Evolutionary conservation across 169 alveolate genomes (phyloP).

Genomic region (Amoebophrya sp.): DNA sequence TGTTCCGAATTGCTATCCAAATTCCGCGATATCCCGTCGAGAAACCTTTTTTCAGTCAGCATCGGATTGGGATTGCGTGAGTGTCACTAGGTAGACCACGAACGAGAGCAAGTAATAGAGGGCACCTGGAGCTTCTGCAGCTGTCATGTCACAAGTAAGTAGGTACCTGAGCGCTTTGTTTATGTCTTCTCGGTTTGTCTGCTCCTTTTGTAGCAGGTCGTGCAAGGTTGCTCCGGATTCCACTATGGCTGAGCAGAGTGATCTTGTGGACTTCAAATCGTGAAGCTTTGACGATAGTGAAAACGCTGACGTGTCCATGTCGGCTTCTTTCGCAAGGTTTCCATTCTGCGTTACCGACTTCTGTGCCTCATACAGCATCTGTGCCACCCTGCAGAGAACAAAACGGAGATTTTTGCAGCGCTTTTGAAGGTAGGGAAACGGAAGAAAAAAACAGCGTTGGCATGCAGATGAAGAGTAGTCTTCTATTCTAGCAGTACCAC

Average conservation of each 20-base stretch:
- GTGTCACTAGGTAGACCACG: too few relatives aligned
- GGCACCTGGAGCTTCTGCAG: too few relatives aligned
- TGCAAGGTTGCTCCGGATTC: slow-evolving; percentile 44
- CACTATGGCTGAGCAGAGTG: slow-evolving; percentile 43
- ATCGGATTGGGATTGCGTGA: too few relatives aligned
- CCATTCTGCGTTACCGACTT: background rate
- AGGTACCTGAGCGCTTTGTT: background rate
- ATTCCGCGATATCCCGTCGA: slow-evolving; percentile 63
- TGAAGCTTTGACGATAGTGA: background rate
- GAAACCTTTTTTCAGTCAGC: slow-evolving; percentile 64
- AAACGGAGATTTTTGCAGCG: too few relatives aligned
- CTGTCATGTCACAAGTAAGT: slow-evolving; percentile 57
- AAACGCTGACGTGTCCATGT: background rate
- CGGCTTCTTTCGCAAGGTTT: background rate
- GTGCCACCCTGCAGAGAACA: background rate
- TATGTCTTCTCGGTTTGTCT: too few relatives aligned
- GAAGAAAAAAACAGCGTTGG: background rate
- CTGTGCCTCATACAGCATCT: background rate
- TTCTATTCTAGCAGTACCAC: too few relatives aligned
- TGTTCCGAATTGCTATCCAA: slow-evolving; percentile 60
- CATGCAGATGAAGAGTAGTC: too few relatives aligned
- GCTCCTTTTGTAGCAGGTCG: slow-evolving; percentile 44
- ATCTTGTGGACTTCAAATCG: slow-evolving; percentile 29
- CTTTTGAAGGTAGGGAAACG: too few relatives aligned
- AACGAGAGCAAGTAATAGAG: too few relatives aligned